Evolutionary conservation across 1,284 basidiomycete genomes (phyloP), one percentile per base, ranked within the genome.

Genomic region (Heterobasidion parviporum): DNA sequence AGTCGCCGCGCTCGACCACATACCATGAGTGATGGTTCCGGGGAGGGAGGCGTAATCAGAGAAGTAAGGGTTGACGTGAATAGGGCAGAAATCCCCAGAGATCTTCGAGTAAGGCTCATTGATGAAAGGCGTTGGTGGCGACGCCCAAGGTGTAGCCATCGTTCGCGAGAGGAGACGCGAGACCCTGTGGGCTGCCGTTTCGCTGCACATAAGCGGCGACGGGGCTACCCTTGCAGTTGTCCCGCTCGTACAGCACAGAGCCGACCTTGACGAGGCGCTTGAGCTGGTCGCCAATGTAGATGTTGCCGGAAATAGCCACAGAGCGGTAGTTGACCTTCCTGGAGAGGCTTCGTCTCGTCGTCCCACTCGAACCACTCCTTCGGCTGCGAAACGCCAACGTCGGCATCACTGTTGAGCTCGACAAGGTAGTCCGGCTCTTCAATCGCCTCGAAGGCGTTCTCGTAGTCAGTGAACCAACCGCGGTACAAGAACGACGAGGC

Each of bases 361-460:
- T 90, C 85, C 96, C 95, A 98, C 57, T 89, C 85, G 72, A 99
- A 96, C 96, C 97, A 99, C 69, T 96, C 91, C 79, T 99, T 99
- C 57, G 92, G 93, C 67, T 91, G 84, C 14, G 99, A 76, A 16
- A 99, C 92, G 53, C 94, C 93, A 60, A 97, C 87, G 48, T 83
- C 83, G 1, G 92, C 89, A 61, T 94, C 88, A 35, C 81, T 85
- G 54, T 79, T 76, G 61, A 98, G 67, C 49, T 85, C 76, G 50
- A 99, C 87, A 49, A 85, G 72, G 70, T 96, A 98, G 63, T 94
- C 92, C 2, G 88, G 84, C 70, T 96, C 93, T 61, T 95, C 87
- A 53, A 87, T 79, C 26, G 87, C 88, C 72, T 98, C 94, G 72
- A 99, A 99, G 1, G 96, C 98, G 74, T 96, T 94, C 69, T 89